Evolutionary conservation across 2,329 filamentous ascomycete genomes (phyloP).

Genomic region (Penicillium thymicola): DNA sequence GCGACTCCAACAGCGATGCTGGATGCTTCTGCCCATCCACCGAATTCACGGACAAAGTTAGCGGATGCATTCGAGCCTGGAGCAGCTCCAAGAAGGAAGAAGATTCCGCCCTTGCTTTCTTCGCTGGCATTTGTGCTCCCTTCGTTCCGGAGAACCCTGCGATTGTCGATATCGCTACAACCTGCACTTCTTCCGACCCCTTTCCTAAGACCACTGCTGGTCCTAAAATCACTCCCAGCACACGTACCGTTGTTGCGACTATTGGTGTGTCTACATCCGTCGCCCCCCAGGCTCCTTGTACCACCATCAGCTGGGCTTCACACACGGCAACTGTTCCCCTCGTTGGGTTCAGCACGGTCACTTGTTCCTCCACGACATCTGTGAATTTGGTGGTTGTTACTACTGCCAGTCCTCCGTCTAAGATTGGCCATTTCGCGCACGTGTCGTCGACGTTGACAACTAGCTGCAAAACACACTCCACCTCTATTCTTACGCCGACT

Average conservation of each 20-base stretch:
- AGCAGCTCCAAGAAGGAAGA: slow-evolving; percentile 63
- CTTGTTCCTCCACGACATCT: slow-evolving; percentile 17
- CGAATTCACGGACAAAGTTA: slow-evolving; percentile 72
- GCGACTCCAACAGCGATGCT: slow-evolving; percentile 76
- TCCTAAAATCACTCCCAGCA: not conserved
- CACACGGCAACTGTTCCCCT: slow-evolving; percentile 41
- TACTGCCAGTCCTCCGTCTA: not conserved
- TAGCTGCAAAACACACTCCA: not conserved
- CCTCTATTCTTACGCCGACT: not conserved
- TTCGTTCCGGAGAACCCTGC: slow-evolving; percentile 71
- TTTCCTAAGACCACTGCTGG: slow-evolving; percentile 7
- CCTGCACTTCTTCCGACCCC: slow-evolving; percentile 47
- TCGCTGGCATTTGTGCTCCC: slow-evolving; percentile 82
- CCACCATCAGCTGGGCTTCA: slow-evolving; percentile 37
- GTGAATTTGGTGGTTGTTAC: slow-evolving; percentile 20
- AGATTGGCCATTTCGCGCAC: not conserved
- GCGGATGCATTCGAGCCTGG: slow-evolving; percentile 73
- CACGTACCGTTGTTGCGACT: not conserved
- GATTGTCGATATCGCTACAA: slow-evolving; percentile 50
- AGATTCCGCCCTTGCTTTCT: slow-evolving; percentile 69
- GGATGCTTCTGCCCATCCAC: slow-evolving; percentile 80
- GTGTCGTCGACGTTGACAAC: not conserved
- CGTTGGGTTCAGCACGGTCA: slow-evolving; percentile 36
- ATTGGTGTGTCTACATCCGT: not conserved
- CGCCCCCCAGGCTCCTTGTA: slow-evolving; percentile 26